phyloP scores from a whole-genome alignment of 2,329 filamentous ascomycete species.

The Helotiales sp. region DNA sequence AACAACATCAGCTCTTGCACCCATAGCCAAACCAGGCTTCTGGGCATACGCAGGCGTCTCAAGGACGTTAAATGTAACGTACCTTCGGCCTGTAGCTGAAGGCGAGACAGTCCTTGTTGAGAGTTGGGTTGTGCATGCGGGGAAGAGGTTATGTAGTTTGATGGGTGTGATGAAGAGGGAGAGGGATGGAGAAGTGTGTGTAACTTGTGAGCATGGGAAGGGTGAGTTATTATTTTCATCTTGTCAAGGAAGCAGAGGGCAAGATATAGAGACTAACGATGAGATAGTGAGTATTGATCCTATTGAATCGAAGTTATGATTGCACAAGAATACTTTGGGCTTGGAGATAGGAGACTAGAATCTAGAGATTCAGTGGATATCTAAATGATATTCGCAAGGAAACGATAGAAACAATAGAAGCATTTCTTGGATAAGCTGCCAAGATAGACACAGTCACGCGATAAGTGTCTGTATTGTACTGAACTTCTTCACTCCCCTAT shows the following conservation, averaged over 20 bases:
- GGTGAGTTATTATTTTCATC: conserved; percentile 43
- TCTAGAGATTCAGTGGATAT: neutral
- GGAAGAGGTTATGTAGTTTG: conserved; percentile 52
- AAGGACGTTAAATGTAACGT: conserved; percentile 66
- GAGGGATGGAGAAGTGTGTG: conserved; percentile 52
- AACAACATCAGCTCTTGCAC: conserved; percentile 58
- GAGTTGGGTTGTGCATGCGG: conserved; percentile 60
- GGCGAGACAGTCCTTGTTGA: conserved; percentile 57
- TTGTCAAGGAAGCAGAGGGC: neutral
- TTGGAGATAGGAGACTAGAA: neutral
- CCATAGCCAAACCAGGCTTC: conserved; percentile 57
- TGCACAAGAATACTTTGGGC: neutral
- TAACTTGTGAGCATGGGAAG: conserved; percentile 65
- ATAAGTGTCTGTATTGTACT: no score
- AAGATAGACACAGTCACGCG: no score
- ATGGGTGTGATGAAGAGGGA: conserved; percentile 55
- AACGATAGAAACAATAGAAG: neutral
- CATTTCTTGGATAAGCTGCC: no score
- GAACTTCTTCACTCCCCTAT: no score
- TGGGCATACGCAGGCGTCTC: conserved; percentile 65
- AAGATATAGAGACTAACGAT: neutral
- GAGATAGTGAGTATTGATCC: neutral
- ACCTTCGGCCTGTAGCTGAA: conserved; percentile 61
- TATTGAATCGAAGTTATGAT: conserved; percentile 4
- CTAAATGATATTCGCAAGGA: no score